phyloP scores from a whole-genome alignment of 352 stramenopile species.

The Pythium guiyangense region DNA sequence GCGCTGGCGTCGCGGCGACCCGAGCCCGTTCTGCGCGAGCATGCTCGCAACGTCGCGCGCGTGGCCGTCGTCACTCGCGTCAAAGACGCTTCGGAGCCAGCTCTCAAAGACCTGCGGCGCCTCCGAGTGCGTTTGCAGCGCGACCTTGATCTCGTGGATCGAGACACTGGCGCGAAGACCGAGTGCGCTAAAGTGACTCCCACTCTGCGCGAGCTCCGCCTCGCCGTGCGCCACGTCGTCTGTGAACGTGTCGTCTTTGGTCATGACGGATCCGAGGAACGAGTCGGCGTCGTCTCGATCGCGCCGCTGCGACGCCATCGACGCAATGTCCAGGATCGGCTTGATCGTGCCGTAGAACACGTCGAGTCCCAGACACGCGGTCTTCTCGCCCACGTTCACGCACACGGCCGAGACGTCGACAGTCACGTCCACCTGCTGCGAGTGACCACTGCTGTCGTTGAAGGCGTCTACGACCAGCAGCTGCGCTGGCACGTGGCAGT shows the following conservation, averaged over 20 bases:
- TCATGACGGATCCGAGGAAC: conserved; percentile 7
- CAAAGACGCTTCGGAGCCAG: conserved; percentile 39
- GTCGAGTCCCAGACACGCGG: conserved; percentile 10
- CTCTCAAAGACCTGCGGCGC: conserved; percentile 39
- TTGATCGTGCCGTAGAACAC: conserved; percentile 17
- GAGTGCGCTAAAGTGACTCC: not conserved
- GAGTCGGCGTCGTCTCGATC: conserved; percentile 11
- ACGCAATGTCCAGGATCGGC: conserved; percentile 15
- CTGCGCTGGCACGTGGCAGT: conserved; percentile 4
- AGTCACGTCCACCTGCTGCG: not conserved
- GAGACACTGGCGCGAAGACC: conserved; percentile 19
- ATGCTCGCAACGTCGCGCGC: conserved; percentile 8
- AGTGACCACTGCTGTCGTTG: not conserved
- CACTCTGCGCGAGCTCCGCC: too few relatives aligned
- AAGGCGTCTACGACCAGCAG: not conserved
- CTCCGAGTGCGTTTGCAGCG: conserved; percentile 38
- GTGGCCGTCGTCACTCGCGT: conserved; percentile 12
- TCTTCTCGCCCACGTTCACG: conserved; percentile 20
- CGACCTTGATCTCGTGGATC: conserved; percentile 47
- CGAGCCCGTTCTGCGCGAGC: conserved; percentile 9
- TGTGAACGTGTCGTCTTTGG: conserved; percentile 3
- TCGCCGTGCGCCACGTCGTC: not conserved
- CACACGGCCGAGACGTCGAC: conserved; percentile 10
- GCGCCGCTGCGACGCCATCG: conserved; percentile 3
- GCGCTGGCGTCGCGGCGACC: conserved; percentile 17